phyloP scores from a whole-genome alignment of 495 filamentous ascomycete species.

The Sordaria brevicollis region DNA sequence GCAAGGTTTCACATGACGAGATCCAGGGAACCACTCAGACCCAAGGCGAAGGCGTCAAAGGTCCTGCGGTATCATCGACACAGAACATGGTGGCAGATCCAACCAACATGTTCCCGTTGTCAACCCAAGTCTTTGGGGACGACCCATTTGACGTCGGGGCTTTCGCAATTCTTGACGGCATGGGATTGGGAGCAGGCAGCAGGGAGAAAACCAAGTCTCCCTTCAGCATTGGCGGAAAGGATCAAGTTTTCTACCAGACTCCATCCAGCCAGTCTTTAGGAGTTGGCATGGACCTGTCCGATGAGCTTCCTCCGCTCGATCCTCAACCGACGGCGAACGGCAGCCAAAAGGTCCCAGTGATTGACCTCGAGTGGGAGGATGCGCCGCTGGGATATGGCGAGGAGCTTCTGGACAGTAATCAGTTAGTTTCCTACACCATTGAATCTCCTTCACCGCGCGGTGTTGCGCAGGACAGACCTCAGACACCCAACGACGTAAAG shows the following conservation, averaged over 20 bases:
- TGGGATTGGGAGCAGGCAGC: neutral
- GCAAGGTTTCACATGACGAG: neutral
- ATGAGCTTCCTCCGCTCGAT: neutral
- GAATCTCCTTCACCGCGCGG: neutral
- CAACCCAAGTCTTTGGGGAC: neutral
- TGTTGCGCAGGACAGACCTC: neutral
- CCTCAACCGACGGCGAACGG: neutral
- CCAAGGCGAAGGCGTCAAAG: neutral
- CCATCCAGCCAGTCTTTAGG: neutral
- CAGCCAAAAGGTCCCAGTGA: slow-evolving; percentile 1
- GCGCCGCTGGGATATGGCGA: neutral
- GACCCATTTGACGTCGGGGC: neutral
- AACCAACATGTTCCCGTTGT: neutral
- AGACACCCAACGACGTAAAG: neutral
- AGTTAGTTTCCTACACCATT: neutral
- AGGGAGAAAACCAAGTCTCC: neutral
- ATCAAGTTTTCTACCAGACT: neutral
- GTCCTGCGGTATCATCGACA: neutral
- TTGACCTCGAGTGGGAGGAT: neutral
- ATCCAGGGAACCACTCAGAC: neutral
- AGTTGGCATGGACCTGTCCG: neutral
- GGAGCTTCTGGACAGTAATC: neutral
- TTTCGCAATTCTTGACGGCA: neutral
- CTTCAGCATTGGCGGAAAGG: neutral
- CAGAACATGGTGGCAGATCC: neutral